Evolutionary conservation across 495 filamentous ascomycete genomes (phyloP), one percentile per base, ranked within the genome.

Genomic region (Tuber brumale): DNA sequence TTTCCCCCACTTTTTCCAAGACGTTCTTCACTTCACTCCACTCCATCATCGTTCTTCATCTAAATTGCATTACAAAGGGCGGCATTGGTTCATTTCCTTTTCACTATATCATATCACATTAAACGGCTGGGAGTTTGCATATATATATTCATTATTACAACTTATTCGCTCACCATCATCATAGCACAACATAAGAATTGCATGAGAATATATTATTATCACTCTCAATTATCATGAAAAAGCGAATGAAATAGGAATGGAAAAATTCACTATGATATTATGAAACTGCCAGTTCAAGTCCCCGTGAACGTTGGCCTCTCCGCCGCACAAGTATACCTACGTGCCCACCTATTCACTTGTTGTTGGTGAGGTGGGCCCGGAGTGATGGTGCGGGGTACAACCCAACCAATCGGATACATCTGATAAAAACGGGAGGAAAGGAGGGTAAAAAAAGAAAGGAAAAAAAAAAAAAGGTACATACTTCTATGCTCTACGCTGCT

Each of bases 11-110:
- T 39, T 69, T 70, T 21, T 57, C 75, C 19, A 35, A 5, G 12
- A 46, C n/a, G 23, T 48, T 69, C 19, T 42, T 44, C n/a, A 42
- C 42, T 19, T 70, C 42, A 31, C 69, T 61, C 42, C 70, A 39
- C 51, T 70, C 76, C 76, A 42, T 84, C 76, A 35, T 80, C 75
- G 3, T 66, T 66, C n/a, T 31, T 31, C 57, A 66, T 66, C 57
- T 66, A 66, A 66, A 66, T 66, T 66, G 57, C 57, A 66, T 66
- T 35, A 6, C 10, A 35, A 27, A 31, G 27, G 57, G 27, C 57
- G 57, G 57, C 57, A 66, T 66, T 66, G 57, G 57, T 66, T 66
- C 57, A 66, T 66, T 66, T 14, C 57, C 14, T 16, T 66, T 66
- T 66, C 57, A 66, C 35, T 35, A 61, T 66, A 35, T 66, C 57